Conservation (phyloP, 208 protist genomes). For the Crithidia brevicula region DNA sequence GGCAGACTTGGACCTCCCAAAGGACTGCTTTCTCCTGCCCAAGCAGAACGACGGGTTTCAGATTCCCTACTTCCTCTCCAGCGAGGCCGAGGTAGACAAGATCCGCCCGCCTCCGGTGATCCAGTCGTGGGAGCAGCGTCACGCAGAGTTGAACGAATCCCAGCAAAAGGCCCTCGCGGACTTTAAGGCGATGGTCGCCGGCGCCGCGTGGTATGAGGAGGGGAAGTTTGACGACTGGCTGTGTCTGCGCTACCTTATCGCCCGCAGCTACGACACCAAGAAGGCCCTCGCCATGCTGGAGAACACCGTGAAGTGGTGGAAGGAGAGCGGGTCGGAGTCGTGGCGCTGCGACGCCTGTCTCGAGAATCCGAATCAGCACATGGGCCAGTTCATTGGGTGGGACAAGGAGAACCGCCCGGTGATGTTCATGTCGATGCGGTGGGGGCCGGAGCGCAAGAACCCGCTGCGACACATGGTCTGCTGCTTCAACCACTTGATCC, state of each 20-base stretch:
- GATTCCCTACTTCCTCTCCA: conserved; percentile 78
- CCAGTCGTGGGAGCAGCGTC: conserved; percentile 76
- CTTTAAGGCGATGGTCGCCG: conserved; percentile 50
- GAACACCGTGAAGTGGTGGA: conserved; percentile 69
- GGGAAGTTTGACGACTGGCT: conserved; percentile 64
- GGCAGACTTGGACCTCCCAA: conserved; percentile 39
- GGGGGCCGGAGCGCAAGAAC: conserved; percentile 75
- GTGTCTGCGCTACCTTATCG: conserved; percentile 72
- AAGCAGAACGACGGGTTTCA: conserved; percentile 81
- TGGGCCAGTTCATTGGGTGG: conserved; percentile 86
- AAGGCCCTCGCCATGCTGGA: conserved; percentile 78
- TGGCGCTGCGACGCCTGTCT: conserved; percentile 65
- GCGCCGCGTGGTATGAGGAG: conserved; percentile 62
- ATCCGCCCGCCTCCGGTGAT: conserved; percentile 77
- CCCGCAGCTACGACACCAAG: conserved; percentile 65
- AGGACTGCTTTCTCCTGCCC: conserved; percentile 71
- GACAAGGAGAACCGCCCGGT: conserved; percentile 74
- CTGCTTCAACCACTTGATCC: conserved; percentile 71
- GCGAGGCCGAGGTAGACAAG: conserved; percentile 51
- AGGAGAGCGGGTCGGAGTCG: conserved; percentile 55
- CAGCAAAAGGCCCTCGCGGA: conserved; percentile 39
- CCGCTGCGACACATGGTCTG: conserved; percentile 74
- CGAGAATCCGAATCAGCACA: conserved; percentile 72
- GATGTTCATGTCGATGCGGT: conserved; percentile 87
- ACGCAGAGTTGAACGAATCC: conserved; percentile 49